Evolutionary conservation across 2,329 filamentous ascomycete species (phyloP).

Genomic region (Anthostomella pinea): DNA sequence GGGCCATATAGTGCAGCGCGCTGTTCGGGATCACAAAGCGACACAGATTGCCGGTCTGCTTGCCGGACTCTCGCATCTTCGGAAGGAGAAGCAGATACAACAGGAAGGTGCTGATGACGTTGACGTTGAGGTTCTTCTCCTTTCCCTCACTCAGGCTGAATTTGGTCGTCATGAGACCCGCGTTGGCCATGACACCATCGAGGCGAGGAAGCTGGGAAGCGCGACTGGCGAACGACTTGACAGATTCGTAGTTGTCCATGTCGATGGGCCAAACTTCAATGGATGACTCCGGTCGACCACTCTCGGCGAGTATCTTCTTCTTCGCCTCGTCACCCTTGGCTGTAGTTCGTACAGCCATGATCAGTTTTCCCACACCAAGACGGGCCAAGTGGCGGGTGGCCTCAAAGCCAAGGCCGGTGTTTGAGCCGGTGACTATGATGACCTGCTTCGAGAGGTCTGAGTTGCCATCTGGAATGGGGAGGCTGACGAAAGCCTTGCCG

Average conservation of each 20-base stretch:
- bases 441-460: conserved; percentile 23
- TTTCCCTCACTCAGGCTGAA: conserved; percentile 41
- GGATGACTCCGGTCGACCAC: neutral
- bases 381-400: conserved; percentile 33
- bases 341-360: conserved; percentile 36
- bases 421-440: conserved; percentile 40
- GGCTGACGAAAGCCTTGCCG: conserved; percentile 13
- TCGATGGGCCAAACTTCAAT: conserved; percentile 45
- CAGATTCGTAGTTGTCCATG: conserved; percentile 38
- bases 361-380: conserved; percentile 32
- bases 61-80: conserved; percentile 26
- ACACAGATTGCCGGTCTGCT: conserved; percentile 5
- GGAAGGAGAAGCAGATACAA: conserved; percentile 31
- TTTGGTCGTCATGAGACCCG: conserved; percentile 37
- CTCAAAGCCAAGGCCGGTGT: conserved; percentile 40
- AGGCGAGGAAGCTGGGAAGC: conserved; percentile 36
- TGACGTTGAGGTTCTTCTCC: conserved; percentile 46
- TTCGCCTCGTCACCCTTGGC: conserved; percentile 42
- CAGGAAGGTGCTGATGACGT: conserved; percentile 30
- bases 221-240: conserved; percentile 37
- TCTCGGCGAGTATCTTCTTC: conserved; percentile 27
- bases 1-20: conserved; percentile 22
- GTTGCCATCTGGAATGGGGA: conserved; percentile 20
- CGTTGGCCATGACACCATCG: conserved; percentile 44
- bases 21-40: conserved; percentile 24